These are phyloP conservation scores for Naganishia albida DNA, from an alignment of 1,284 basidiomycete genomes.

Conservation along the genomic window DNA sequence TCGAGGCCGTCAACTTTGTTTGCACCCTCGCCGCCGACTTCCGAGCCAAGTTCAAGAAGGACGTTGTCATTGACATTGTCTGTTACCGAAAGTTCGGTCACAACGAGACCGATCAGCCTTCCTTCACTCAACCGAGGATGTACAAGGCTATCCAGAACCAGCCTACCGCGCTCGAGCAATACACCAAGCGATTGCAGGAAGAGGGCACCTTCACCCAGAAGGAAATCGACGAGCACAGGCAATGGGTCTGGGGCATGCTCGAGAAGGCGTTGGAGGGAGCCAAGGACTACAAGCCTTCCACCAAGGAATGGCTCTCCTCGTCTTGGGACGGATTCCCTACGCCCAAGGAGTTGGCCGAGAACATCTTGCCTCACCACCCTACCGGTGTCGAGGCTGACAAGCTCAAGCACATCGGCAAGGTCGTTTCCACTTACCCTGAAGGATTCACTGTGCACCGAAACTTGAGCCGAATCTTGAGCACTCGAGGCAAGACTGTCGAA, in stretches of 20 bases:
- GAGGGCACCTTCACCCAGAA: constrained; percentile 93
- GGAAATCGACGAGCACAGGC: constrained; percentile 97
- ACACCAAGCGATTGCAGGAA: constrained; percentile 85
- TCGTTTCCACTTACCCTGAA: constrained; percentile 79
- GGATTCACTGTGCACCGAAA: constrained; percentile 90
- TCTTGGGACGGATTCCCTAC: constrained; percentile 99
- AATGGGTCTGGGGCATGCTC: constrained; percentile 99
- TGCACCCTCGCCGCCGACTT: constrained; percentile 98
- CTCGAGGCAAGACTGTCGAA: constrained; percentile 83
- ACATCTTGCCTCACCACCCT: constrained; percentile 81
- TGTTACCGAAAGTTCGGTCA: constrained; percentile 99
- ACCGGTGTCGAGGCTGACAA: constrained; percentile 78
- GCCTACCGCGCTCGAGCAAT: constrained; percentile 86
- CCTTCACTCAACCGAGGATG: constrained; percentile 98
- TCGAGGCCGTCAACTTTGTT: constrained; percentile 96
- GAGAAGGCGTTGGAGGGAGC: constrained; percentile 87
- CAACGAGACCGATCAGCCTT: constrained; percentile 99
- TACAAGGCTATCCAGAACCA: constrained; percentile 96
- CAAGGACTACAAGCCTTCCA: constrained; percentile 91
- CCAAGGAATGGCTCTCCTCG: constrained; percentile 95
- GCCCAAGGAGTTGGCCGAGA: constrained; percentile 90
- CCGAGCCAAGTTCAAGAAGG: constrained; percentile 97
- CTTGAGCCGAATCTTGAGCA: constrained; percentile 85
- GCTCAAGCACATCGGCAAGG: constrained; percentile 83
- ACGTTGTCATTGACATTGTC: constrained; percentile 97